phyloP scores from a whole-genome alignment of 2,329 filamentous ascomycete genomes.

The Hirsutella rhossiliensis region DNA sequence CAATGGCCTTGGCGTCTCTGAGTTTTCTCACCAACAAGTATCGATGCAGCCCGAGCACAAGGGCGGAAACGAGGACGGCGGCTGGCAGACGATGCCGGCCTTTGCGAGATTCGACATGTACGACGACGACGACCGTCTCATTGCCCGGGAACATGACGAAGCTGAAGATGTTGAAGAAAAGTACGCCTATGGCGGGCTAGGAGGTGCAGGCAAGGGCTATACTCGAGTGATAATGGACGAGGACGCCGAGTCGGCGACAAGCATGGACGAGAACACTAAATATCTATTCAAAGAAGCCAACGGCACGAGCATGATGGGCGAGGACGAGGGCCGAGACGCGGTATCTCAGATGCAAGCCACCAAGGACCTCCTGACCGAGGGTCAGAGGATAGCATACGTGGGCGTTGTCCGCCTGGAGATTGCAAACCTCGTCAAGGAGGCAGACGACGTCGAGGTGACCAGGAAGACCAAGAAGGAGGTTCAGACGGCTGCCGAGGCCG shows the following conservation, averaged over 20 bases:
- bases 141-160: conserved; percentile 69
- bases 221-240: conserved; percentile 92
- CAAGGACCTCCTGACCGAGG: conserved; percentile 88
- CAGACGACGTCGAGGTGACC: conserved; percentile 48
- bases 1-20: conserved; percentile 40
- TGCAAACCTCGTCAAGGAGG: conserved; percentile 60
- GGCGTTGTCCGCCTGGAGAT: conserved; percentile 77
- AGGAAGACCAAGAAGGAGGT: conserved; percentile 62
- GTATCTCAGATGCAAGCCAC: conserved; percentile 88
- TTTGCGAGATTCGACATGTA: conserved; percentile 91
- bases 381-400: conserved; percentile 92
- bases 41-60: conserved; percentile 43
- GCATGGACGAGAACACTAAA: conserved; percentile 92
- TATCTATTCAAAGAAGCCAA: conserved; percentile 78
- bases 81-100: conserved; percentile 91
- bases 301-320: conserved; percentile 48
- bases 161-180: conserved; percentile 53
- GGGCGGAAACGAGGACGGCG: conserved; percentile 46
- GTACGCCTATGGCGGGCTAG: conserved; percentile 63
- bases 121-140: conserved; percentile 79
- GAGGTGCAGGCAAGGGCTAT: conserved; percentile 88
- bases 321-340: conserved; percentile 77
- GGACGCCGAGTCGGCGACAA: conserved; percentile 85
- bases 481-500: conserved; percentile 57
- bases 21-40: conserved; percentile 84